Conservation (phyloP, 2,329 filamentous ascomycete genomes). For the Keithomyces neogunnii region DNA sequence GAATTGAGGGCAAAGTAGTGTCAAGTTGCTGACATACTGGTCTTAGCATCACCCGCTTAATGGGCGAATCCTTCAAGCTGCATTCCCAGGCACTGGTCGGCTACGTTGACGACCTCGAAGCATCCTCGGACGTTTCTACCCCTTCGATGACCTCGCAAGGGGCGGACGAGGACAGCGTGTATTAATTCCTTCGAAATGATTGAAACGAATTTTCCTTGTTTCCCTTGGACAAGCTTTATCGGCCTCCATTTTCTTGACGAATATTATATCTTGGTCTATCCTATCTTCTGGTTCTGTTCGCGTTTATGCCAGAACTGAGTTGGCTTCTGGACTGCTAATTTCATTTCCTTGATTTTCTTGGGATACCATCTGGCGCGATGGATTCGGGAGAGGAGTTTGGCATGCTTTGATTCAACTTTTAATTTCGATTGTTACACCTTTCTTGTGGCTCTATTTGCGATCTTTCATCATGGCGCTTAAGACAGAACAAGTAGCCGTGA, state of each 20-base stretch:
- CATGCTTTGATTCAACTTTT: constrained; percentile 20
- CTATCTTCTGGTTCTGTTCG: constrained; percentile 8
- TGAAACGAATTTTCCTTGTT: constrained; percentile 31
- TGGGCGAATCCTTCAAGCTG: constrained; percentile 96
- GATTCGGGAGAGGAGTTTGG: constrained; percentile 7
- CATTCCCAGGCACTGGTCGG: constrained; percentile 91
- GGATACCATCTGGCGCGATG: constrained; percentile 10
- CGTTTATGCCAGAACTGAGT: background rate
- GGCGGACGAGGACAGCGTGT: constrained; percentile 63
- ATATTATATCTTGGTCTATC: constrained; percentile 10
- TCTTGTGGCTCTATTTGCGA: constrained; percentile 14
- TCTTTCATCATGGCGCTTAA: constrained; percentile 25
- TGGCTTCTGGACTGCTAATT: background rate
- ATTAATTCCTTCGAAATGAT: constrained; percentile 46
- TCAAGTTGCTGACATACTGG: background rate
- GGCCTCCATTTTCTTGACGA: background rate
- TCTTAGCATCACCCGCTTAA: constrained; percentile 76
- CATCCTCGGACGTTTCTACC: constrained; percentile 59
- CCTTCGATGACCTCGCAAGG: constrained; percentile 66
- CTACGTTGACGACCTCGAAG: constrained; percentile 79
- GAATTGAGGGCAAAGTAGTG: too few relatives aligned
- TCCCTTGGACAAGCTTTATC: background rate
- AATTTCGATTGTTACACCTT: constrained; percentile 11
- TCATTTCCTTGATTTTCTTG: background rate
- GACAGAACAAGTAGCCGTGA: constrained; percentile 27